Evolutionary conservation across 202 grass and related monocot species (phyloP), one percentile per base, ranked within the genome.

Genomic region (Musa balbisiana): DNA sequence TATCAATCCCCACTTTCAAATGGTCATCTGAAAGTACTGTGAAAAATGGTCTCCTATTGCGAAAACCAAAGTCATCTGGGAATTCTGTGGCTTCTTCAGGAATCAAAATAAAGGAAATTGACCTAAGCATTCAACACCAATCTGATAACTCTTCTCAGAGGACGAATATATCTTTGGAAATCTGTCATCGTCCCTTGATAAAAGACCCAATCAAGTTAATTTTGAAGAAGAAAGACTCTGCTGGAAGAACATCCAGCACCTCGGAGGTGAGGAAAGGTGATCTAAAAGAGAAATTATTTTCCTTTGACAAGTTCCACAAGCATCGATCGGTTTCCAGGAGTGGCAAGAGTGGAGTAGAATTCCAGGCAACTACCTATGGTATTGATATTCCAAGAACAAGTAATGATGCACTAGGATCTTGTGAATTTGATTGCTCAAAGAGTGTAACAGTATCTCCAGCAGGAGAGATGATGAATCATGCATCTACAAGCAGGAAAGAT

Each of bases 41-140:
- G 14, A 33, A 76, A 55, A 81, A 55, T 53, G 72, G 24, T 74
- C n/a, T 80, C 55, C 65, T 73, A 53, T 70, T 83, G 59, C 89
- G 82, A 80, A 71, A 78, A 78, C 82, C 86, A 75, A 86, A 79
- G 78, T 80, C 86, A 64, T 82, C 51, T 2, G 51, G 62, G 23
- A 52, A 63, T 67, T 78, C 84, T 62, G 79, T 81, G 53, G 76
- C 86, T 76, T 49, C 84, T 55, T 82, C 84, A 76, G 83, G 84
- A 60, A 82, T 80, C 60, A 89, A 87, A 79, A 84, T 75, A 70
- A 80, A 81, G 82, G 80, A 92, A 65, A 83, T 87, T 76, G 77
- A 70, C 74, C 82, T 79, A 26, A 79, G 79, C 83, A 84, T 84
- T 76, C 72, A 76, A 50, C 75, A 78, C 24, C 83, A 76, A 62